Evolutionary conservation across 73 alveolate genomes (phyloP).

Genomic region (Paramecium octaurelia): DNA sequence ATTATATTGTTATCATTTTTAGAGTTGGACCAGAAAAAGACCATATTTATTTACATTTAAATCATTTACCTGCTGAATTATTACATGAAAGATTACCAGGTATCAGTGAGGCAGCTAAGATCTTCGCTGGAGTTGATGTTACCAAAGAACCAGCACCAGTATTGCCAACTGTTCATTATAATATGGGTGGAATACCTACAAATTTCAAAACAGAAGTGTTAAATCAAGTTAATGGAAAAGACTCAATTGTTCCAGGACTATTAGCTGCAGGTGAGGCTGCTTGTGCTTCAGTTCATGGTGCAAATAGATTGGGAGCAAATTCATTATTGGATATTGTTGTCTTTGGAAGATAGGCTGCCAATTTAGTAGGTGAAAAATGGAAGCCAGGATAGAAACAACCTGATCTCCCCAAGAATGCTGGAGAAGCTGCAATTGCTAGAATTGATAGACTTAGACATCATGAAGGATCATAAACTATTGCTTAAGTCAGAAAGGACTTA

Average conservation of each 20-base stretch:
- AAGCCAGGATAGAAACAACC: conserved; percentile 82
- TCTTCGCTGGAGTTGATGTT: conserved; percentile 98
- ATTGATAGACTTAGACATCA: conserved; percentile 86
- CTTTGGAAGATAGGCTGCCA: conserved; percentile 96
- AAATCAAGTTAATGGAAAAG: conserved; percentile 80
- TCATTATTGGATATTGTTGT: conserved; percentile 96
- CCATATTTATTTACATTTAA: conserved; percentile 87
- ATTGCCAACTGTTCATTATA: conserved; percentile 99
- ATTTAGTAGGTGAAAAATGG: conserved; percentile 68
- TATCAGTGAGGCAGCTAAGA: conserved; percentile 92
- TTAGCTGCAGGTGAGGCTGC: conserved; percentile 99
- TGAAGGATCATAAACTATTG: conserved; percentile 84
- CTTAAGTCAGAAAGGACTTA: conserved; percentile 83
- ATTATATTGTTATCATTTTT: background rate
- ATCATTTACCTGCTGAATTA: conserved; percentile 85
- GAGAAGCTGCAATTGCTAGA: conserved; percentile 89
- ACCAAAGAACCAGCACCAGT: conserved; percentile 98
- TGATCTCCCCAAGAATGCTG: conserved; percentile 87
- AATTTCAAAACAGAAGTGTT: conserved; percentile 94
- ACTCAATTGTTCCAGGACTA: conserved; percentile 89
- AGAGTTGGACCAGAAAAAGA: conserved; percentile 90
- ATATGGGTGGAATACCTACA: conserved; percentile 99
- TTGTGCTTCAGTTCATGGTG: conserved; percentile 99
- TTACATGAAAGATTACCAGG: conserved; percentile 95
- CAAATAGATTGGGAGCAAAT: conserved; percentile 99